These are phyloP conservation scores for Amanita molliuscula DNA, from an alignment of 768 basidiomycete species.

Conservation along the genomic window DNA sequence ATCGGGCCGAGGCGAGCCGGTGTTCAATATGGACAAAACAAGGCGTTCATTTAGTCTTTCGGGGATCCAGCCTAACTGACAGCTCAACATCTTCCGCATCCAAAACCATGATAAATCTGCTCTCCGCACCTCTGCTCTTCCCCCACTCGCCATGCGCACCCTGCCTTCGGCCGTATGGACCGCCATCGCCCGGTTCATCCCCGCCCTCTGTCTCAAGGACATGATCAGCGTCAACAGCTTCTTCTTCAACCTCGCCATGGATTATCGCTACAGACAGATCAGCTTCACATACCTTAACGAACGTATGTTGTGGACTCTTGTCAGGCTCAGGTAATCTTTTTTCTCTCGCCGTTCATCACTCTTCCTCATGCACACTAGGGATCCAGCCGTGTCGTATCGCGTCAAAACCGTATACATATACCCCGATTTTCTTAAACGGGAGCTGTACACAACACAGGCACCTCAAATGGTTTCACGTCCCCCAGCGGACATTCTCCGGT, in stretches of 20 bases:
- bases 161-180: slow-evolving; percentile 27
- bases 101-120: background rate
- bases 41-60: background rate
- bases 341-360: background rate
- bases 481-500: background rate
- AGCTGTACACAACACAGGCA: slow-evolving; percentile 17
- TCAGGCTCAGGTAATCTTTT: slow-evolving; percentile 25
- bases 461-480: background rate
- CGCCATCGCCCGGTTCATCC: slow-evolving; percentile 24
- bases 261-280: slow-evolving; percentile 36
- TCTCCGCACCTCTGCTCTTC: background rate
- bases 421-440: slow-evolving; percentile 36
- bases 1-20: background rate
- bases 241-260: slow-evolving; percentile 32
- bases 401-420: slow-evolving; percentile 39
- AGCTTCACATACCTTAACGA: slow-evolving; percentile 39
- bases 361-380: slow-evolving; percentile 19
- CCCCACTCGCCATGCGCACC: background rate
- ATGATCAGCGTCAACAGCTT: slow-evolving; percentile 27
- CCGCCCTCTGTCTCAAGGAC: slow-evolving; percentile 19
- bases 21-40: background rate
- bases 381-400: slow-evolving; percentile 35
- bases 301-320: slow-evolving; percentile 30
- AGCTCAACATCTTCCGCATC: background rate
- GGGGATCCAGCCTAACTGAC: background rate